A percentile compares a stretch with the other conserved stretches of the same genome.
phyloP scores from a whole-genome alignment of 2,329 filamentous ascomycete species.

The Periconia digitata region DNA sequence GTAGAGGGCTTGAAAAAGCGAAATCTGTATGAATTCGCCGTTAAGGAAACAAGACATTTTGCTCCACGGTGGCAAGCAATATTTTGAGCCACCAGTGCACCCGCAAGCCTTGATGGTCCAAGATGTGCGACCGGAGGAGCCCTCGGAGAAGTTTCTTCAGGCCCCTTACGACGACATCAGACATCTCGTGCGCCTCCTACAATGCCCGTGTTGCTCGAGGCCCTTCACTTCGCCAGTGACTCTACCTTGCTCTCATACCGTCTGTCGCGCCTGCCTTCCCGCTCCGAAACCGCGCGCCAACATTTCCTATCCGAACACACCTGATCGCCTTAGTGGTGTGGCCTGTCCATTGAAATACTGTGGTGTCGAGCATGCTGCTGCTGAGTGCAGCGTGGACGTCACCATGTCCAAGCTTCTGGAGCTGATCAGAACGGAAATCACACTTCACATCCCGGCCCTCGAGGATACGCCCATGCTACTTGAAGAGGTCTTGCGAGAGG shows the following conservation, averaged over 20 bases:
- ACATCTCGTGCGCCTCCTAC: conserved; percentile 70
- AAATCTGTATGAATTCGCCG: conserved; percentile 41
- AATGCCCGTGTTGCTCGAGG: conserved; percentile 73
- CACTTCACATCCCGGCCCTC: conserved; percentile 39
- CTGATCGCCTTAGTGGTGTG: conserved; percentile 69
- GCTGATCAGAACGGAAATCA: conserved; percentile 53
- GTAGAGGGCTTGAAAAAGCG: conserved; percentile 14
- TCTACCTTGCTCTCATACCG: conserved; percentile 76
- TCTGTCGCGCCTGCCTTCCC: conserved; percentile 77
- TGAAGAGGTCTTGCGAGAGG: conserved; percentile 43
- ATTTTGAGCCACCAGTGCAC: conserved; percentile 27
- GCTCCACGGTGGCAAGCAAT: conserved; percentile 34
- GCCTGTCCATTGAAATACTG: conserved; percentile 72
- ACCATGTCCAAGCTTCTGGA: conserved; percentile 72
- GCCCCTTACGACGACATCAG: conserved; percentile 60
- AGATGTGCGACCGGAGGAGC: conserved; percentile 37
- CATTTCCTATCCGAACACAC: conserved; percentile 75
- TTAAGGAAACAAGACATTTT: conserved; percentile 35
- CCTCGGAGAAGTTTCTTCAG: conserved; percentile 41
- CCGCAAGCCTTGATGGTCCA: conserved; percentile 47
- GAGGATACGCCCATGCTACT: conserved; percentile 42
- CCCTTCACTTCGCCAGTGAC: conserved; percentile 70
- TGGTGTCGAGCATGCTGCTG: conserved; percentile 69
- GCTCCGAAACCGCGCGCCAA: conserved; percentile 63
- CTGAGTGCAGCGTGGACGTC: conserved; percentile 77